Evolutionary conservation across 73 alveolate species (phyloP), one percentile per base, ranked within the genome.

Genomic region (Uronychia binucleata): DNA sequence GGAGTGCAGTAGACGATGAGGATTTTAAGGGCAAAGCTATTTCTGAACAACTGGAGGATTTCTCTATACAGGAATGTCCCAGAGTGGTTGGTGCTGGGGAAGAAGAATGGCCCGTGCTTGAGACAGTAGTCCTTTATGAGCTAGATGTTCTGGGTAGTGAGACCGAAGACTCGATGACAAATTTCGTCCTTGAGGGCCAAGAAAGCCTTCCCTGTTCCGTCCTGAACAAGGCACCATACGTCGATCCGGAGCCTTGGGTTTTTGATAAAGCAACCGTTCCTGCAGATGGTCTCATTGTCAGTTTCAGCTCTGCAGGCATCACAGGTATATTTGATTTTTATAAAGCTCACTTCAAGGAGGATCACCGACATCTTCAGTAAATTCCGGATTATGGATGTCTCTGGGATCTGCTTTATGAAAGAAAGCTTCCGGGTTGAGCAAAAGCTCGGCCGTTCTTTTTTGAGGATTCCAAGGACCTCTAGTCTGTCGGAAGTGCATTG

Each of bases 71-170:
- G 82, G 75, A n/a, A 31, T 74, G 77, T 86, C 67, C 5, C 19
- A 46, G n/a, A 5, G 58, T 33, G 5, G 34, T 34, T 0, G 32
- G 30, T 14, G 34, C 79, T 58, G 28, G 92, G 92, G 74, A 76
- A 67, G 31, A 59, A 78, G 87, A 78, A 86, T 46, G 86, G 58
- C 0, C 92, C 92, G 35, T 78, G 58, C 30, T 86, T 86, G n/a
- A 86, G 5, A 74, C 92, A 86, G 80, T 86, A 86, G 34, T 86
- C 92, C 34, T 86, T 86, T 59, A 86, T 76, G 30, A 78, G 35
- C 30, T 76, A 0, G 26, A 58, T 31, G 35, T 78, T 86, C 1
- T n/a, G 29, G 78, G 30, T 78, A 19, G 78, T 11, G 8, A 86
- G 57, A 11, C 25, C 0, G 59, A 58, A 86, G 11, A 86, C 92